Percentiles rank a stretch among this genome's conserved stretches.
These are phyloP conservation scores for Sporothrix dimorphospora DNA, from an alignment of 2,329 filamentous ascomycete species.

Conservation along the genomic window DNA sequence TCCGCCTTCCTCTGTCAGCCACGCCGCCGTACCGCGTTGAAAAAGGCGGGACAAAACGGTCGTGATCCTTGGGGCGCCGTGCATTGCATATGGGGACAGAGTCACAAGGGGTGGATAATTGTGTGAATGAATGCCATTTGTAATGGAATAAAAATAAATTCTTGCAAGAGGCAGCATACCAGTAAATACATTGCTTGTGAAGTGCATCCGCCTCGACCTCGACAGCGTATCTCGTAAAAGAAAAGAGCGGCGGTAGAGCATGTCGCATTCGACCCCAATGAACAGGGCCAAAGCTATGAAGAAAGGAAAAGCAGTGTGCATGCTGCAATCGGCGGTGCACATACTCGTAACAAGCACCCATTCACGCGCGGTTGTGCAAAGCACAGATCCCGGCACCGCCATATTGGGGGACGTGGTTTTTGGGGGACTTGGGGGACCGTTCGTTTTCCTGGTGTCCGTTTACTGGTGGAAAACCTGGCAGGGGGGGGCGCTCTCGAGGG, in stretches of 20 bases:
- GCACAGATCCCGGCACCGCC: background rate
- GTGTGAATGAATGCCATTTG: background rate
- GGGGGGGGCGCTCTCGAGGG: background rate
- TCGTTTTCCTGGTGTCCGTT: background rate
- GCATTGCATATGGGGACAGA: background rate
- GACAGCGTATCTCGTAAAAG: slow-evolving; percentile 2
- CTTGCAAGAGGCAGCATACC: background rate
- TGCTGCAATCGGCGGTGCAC: background rate
- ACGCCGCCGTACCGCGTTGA: background rate
- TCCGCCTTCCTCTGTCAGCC: background rate
- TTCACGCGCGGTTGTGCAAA: background rate
- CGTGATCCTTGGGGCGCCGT: background rate
- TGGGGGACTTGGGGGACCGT: background rate
- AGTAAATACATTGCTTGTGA: background rate
- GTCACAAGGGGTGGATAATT: background rate
- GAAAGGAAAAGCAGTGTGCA: background rate
- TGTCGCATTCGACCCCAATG: background rate
- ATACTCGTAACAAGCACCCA: background rate
- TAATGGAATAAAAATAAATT: background rate
- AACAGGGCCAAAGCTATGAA: background rate
- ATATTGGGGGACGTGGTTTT: background rate
- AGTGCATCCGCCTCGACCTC: background rate
- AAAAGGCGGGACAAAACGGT: slow-evolving; percentile 2
- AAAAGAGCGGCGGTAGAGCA: background rate
- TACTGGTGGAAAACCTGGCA: background rate